Conservation (phyloP, 371 early-diverging fungal species). For the Mucor mucedo region DNA sequence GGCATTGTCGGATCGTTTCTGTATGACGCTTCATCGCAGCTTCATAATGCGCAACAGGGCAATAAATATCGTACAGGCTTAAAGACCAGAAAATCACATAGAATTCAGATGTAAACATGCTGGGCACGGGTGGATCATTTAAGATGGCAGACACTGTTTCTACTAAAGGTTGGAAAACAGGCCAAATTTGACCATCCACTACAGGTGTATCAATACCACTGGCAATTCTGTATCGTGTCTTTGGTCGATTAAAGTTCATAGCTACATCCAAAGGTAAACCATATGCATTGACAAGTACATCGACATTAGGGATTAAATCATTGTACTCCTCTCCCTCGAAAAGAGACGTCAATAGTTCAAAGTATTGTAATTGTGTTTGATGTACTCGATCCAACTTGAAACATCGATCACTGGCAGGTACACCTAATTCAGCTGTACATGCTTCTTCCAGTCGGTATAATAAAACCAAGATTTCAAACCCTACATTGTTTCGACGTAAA, state of each 20-base stretch:
- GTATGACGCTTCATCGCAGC: conserved; percentile 69
- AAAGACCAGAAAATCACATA: conserved; percentile 89
- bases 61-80: conserved; percentile 79
- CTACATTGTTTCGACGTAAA: conserved; percentile 60
- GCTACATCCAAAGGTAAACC: conserved; percentile 74
- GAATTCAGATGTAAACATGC: conserved; percentile 74
- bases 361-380: conserved; percentile 64
- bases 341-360: conserved; percentile 66
- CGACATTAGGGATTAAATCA: conserved; percentile 62
- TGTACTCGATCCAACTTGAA: conserved; percentile 51
- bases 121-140: conserved; percentile 41
- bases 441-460: conserved; percentile 49
- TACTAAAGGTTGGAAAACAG: conserved; percentile 26
- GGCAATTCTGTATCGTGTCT: conserved; percentile 43
- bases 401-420: conserved; percentile 60
- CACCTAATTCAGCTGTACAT: conserved; percentile 56
- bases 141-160: conserved; percentile 30
- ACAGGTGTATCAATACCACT: conserved; percentile 30
- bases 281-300: conserved; percentile 61
- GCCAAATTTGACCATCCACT: conserved; percentile 26
- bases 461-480: conserved; percentile 61
- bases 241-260: conserved; percentile 76
- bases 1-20: conserved; percentile 47
- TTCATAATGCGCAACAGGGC: conserved; percentile 75
- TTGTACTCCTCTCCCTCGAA: conserved; percentile 66